Evolutionary conservation across 2,329 filamentous ascomycete genomes (phyloP).

Genomic region (Reticulascus tulasneorum): DNA sequence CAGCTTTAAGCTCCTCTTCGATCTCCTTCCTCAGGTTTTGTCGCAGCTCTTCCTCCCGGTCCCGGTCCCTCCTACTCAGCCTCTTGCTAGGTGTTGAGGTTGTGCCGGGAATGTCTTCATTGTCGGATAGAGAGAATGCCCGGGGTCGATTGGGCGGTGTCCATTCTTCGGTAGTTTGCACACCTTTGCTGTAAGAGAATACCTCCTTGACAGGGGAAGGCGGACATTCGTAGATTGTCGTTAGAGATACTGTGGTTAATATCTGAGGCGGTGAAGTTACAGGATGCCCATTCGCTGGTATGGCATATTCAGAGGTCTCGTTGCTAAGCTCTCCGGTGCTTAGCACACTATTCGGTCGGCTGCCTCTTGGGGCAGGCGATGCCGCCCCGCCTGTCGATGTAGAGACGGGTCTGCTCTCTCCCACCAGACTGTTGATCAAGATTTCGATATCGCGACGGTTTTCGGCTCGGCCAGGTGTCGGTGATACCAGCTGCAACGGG

Average conservation of each 20-base stretch:
- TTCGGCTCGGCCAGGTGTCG: conserved; percentile 65
- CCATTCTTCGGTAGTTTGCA: conserved; percentile 84
- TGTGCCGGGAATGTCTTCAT: conserved; percentile 53
- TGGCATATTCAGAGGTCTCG: conserved; percentile 60
- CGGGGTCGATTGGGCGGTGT: conserved; percentile 49
- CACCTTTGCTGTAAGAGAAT: conserved; percentile 94
- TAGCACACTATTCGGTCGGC: conserved; percentile 80
- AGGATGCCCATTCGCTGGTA: conserved; percentile 38
- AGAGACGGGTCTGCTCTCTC: conserved; percentile 69
- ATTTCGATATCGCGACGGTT: conserved; percentile 75
- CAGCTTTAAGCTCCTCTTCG: conserved; percentile 81
- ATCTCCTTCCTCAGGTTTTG: conserved; percentile 83
- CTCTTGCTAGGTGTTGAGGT: conserved; percentile 65
- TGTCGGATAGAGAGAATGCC: conserved; percentile 58
- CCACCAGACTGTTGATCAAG: conserved; percentile 79
- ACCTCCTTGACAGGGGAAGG: conserved; percentile 75
- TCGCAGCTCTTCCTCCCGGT: conserved; percentile 84
- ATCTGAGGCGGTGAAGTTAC: conserved; percentile 60
- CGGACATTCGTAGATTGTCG: conserved; percentile 76
- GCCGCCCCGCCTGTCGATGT: conserved; percentile 58
- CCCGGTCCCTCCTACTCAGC: conserved; percentile 72
- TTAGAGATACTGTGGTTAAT: conserved; percentile 68
- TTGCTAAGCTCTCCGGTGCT: conserved; percentile 79
- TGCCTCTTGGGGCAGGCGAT: conserved; percentile 65
- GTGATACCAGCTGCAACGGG: conserved; percentile 50